Evolutionary conservation across 129 eudicot genomes (phyloP), one percentile per base, ranked within the genome.

Genomic region (Ambrosia trifida): DNA sequence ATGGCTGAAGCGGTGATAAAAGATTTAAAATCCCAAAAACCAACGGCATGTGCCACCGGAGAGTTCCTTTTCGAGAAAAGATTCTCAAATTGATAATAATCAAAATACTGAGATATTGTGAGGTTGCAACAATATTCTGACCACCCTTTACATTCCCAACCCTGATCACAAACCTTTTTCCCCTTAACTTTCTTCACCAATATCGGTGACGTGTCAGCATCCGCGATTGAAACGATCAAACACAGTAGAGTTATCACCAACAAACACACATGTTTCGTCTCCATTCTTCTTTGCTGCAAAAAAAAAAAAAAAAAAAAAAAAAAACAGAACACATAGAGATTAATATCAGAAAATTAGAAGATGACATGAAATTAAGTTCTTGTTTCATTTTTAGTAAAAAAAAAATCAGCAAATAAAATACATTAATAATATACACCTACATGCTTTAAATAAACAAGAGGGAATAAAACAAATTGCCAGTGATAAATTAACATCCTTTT

Each of bases 31-130:
- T 90, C 96, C 96, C 94, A 94, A 56, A 89, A 94, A 30, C 96
- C 99, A 2, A 77, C 99, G 13, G 97, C 99, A 11, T 89, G 84
- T 46, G 96, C 99, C 18, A 78, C 78, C 0, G 99, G 99, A 0
- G 88, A 1, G 45, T 90, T 94, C 79, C 99, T 87, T 75, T 90
- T 94, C 3, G 93, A n/a, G 82, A 94, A 94, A 58, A 94, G 79
- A 35, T 77, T 66, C 84, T 94, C 99, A 71, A 94, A 94, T 36
- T 94, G 96, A 71, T 94, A 89, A n/a, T 80, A 78, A 83, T 90
- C 93, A 38, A 94, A 90, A 20, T 77, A 85, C 33, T 94, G 90
- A 2, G 99, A 81, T 12, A 94, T 87, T 11, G 99, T 94, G 33
- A 85, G 80, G 61, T 94, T 94, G 58, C 99, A 94, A 61, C 99